A percentile compares a stretch with the other conserved stretches of the same genome.
Evolutionary conservation across 2,329 filamentous ascomycete species (phyloP).

Genomic region (Paramyrothecium sp.): DNA sequence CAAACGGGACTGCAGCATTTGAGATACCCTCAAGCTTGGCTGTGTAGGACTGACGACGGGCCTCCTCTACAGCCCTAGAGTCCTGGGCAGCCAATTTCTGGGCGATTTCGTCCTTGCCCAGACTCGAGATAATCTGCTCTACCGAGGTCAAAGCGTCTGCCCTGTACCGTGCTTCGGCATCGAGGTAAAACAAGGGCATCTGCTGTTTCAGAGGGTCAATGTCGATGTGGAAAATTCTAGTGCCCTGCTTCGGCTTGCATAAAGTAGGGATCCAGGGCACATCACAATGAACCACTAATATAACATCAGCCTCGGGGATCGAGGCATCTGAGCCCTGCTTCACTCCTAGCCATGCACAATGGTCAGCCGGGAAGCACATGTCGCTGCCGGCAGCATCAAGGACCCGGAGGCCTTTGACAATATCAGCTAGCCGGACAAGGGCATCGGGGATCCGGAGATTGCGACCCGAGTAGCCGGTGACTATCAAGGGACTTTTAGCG

Average conservation of each 20-base stretch:
- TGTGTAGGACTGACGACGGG: constrained; percentile 56
- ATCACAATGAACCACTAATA: constrained; percentile 84
- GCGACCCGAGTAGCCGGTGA: constrained; percentile 70
- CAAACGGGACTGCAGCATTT: constrained; percentile 52
- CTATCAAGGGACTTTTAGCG: constrained; percentile 65
- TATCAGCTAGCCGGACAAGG: constrained; percentile 66
- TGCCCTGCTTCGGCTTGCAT: constrained; percentile 51
- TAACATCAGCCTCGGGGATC: constrained; percentile 77
- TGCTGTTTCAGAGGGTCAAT: constrained; percentile 67
- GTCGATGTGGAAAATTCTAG: constrained; percentile 62
- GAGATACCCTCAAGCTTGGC: constrained; percentile 60
- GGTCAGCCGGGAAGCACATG: constrained; percentile 76
- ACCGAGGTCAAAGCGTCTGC: constrained; percentile 65
- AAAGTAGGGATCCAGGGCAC: constrained; percentile 91
- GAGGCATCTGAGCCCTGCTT: constrained; percentile 71
- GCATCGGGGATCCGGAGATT: constrained; percentile 62
- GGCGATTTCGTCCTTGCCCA: constrained; percentile 46
- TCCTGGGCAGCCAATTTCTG: constrained; percentile 30
- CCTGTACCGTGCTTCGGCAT: constrained; percentile 62
- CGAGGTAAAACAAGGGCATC: constrained; percentile 73
- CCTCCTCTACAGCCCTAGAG: constrained; percentile 29
- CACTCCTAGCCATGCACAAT: constrained; percentile 67
- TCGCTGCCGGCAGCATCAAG: constrained; percentile 76
- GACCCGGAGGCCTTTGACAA: constrained; percentile 66
- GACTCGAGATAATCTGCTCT: constrained; percentile 64